These are phyloP conservation scores for Colletotrichum sp. DNA, from an alignment of 2,329 filamentous ascomycete species.

Conservation along the genomic window DNA sequence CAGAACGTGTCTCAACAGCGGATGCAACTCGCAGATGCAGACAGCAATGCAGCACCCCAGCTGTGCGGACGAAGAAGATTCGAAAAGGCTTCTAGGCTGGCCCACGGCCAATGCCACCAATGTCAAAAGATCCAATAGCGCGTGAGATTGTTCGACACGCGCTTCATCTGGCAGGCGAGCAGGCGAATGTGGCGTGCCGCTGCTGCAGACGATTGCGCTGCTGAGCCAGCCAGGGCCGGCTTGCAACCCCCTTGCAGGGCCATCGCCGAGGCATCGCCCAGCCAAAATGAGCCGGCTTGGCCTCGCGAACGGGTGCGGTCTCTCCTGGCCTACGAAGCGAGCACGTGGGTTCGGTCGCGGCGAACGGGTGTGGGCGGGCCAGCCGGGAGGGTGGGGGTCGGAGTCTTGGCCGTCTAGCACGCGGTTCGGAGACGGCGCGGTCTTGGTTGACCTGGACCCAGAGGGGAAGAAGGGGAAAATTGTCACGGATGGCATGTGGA, in stretches of 20 bases:
- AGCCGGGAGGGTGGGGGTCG: neutral
- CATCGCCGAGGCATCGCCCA: conserved; percentile 2
- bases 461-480: neutral
- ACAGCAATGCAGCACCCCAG: neutral
- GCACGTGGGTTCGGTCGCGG: conserved; percentile 14
- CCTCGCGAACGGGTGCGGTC: neutral
- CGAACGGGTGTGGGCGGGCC: neutral
- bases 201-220: neutral
- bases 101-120: neutral
- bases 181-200: neutral
- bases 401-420: neutral
- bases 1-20: neutral
- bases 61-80: neutral
- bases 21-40: neutral
- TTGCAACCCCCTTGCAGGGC: neutral
- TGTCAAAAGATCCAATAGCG: neutral
- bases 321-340: conserved; percentile 16
- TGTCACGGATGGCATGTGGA: neutral
- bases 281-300: neutral
- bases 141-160: neutral
- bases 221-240: neutral
- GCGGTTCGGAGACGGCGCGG: neutral
- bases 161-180: neutral
- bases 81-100: neutral
- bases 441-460: neutral